Evolutionary conservation across 148 eudicot species (phyloP).

Genomic region (Pharnaceum exiguum): DNA sequence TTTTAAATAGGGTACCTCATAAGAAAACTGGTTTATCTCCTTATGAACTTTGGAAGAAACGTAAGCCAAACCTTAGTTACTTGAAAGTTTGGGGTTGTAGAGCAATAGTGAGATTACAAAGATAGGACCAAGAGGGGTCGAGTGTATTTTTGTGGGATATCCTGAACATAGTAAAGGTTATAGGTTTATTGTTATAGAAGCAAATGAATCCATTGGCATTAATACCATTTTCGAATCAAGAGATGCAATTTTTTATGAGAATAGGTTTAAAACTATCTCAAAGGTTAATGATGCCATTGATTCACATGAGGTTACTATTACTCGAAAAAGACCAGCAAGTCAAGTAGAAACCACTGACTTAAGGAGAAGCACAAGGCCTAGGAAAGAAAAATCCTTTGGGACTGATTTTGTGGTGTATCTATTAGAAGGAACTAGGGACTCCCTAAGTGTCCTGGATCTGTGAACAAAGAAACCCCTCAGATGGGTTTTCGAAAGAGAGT

Average conservation of each 20-base stretch:
- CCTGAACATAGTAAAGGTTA: background rate
- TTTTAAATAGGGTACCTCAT: slow-evolving; percentile 1
- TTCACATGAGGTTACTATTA: no score
- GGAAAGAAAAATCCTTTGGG: no score
- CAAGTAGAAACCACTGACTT: no score
- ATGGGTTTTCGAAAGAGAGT: no score
- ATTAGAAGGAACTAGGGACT: no score
- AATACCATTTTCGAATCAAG: background rate
- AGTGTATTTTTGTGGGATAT: background rate
- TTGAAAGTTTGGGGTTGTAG: background rate
- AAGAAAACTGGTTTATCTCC: background rate
- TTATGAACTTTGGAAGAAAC: background rate
- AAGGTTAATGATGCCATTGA: no score
- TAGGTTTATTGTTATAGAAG: slow-evolving; percentile 2
- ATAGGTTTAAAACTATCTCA: background rate
- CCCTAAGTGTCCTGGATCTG: no score
- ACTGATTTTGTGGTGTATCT: no score
- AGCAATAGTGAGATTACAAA: background rate
- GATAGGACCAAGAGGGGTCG: background rate
- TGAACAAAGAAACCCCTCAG: no score
- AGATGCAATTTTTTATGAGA: slow-evolving; percentile 10
- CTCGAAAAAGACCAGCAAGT: no score
- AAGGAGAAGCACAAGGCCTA: no score
- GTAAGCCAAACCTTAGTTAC: background rate
- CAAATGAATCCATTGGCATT: background rate